Evolutionary conservation across 1,284 basidiomycete species (phyloP), one percentile per base, ranked within the genome.

Genomic region (Polyporus tsugae): DNA sequence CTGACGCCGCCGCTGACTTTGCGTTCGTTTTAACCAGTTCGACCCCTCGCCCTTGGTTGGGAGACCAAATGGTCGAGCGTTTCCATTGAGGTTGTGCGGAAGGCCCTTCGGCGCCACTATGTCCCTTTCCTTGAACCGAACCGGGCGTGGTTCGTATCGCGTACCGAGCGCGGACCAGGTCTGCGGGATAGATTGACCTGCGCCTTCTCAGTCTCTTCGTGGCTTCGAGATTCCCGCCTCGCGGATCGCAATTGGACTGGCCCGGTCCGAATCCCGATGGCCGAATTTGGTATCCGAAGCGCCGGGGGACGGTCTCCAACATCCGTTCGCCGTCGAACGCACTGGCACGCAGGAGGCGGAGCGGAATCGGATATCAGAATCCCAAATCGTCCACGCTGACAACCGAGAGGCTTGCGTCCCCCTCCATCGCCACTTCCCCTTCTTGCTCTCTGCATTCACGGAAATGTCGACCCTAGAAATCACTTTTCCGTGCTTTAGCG

Each of bases 261-360:
- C 53, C 53, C 53, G 33, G 53, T 33, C 33, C 53, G 53, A 55
- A 35, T 35, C 4, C 53, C 6, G 53, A 35, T 35, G 6, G 17
- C 53, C 53, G 33, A 35, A 35, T 35, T 55, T 35, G 17, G 33
- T 19, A 55, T 35, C 53, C 33, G 53, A 55, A 55, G 53, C 53
- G 33, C 33, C 15, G 15, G 2, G 25, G 17, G n/a, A n/a, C n/a
- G n/a, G n/a, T n/a, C n/a, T n/a, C n/a, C n/a, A n/a, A n/a, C n/a
- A n/a, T n/a, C n/a, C n/a, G n/a, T n/a, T n/a, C n/a, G n/a, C n/a
- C n/a, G n/a, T n/a, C n/a, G n/a, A n/a, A n/a, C n/a, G n/a, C n/a
- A n/a, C n/a, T n/a, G n/a, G n/a, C n/a, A n/a, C n/a, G n/a, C n/a
- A n/a, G n/a, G n/a, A n/a, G n/a, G n/a, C n/a, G n/a, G n/a, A n/a